phyloP scores from a whole-genome alignment of 257 asterid genomes.

The Solanum acaule region DNA sequence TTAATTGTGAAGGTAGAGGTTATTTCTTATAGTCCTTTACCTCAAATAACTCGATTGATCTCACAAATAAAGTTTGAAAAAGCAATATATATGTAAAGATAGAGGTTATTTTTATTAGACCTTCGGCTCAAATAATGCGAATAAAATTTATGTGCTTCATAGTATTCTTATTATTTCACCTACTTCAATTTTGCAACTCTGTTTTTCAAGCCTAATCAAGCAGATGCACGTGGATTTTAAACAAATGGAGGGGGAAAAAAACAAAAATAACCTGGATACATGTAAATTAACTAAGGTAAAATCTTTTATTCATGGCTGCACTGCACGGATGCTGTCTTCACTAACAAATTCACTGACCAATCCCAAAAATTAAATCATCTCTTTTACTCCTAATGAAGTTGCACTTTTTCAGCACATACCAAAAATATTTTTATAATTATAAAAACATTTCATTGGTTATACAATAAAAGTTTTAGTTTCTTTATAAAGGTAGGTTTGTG shows the following conservation, averaged over 20 bases:
- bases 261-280: background rate
- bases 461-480: background rate
- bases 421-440: background rate
- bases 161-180: background rate
- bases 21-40: no score
- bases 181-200: background rate
- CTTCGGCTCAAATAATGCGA: background rate
- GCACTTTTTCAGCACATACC: background rate
- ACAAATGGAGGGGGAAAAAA: background rate
- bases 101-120: background rate
- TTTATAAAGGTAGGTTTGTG: no score
- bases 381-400: background rate
- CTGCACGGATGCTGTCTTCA: background rate
- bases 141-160: background rate
- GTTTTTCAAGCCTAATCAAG: background rate
- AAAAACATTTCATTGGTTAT: background rate
- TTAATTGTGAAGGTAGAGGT: no score
- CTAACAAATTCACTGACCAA: background rate
- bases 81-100: no score
- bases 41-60: background rate
- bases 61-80: no score
- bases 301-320: slow-evolving; percentile 11
- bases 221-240: slow-evolving; percentile 6
- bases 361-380: background rate
- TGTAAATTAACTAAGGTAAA: background rate